Evolutionary conservation across 306 rosid genomes (phyloP), one percentile per base, ranked within the genome.

Genomic region (Cicer yamashitae): DNA sequence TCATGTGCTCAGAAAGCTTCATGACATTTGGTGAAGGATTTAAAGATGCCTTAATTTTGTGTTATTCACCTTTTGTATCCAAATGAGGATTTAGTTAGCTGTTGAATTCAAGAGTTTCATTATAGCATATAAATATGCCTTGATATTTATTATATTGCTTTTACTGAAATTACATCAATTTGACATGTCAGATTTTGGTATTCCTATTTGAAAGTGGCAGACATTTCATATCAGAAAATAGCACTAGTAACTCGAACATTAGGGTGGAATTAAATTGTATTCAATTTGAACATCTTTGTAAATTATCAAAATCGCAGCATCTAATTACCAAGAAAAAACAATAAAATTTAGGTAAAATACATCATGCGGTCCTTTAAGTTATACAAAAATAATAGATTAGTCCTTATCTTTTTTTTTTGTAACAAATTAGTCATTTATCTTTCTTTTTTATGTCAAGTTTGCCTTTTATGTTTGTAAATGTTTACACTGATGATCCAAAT

Each of bases 51-150:
- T 59, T 13, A 80, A 40, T 48, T 8, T 70, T 39, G 65, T 44
- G 13, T 50, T 60, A 11, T 41, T 52, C 47, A 59, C 76, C 59
- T 39, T 67, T 44, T 74, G 34, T 74, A 39, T 66, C 50, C 45
- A 73, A 51, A 60, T 53, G 22, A 47, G 61, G 71, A 22, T 63
- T 54, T 54, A 57, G 18, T 39, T 58, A 34, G 53, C 38, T 6
- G 25, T 10, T 51, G 25, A 77, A 12, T 10, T 51, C 15, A 77
- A 15, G 44, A 8, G 7, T 40, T 39, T 45, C 40, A 4, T 40
- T 15, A 14, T n/a, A 37, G 13, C 41, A 56, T n/a, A 38, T 48
- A 39, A 65, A 3, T 65, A 25, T 66, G 22, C 25, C 38, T 41
- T 50, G 15, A 14, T 4, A n/a, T 18, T 11, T 39, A 48, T 40